Evolutionary conservation across 2,329 filamentous ascomycete genomes (phyloP).

Genomic region (Clarireedia paspali): DNA sequence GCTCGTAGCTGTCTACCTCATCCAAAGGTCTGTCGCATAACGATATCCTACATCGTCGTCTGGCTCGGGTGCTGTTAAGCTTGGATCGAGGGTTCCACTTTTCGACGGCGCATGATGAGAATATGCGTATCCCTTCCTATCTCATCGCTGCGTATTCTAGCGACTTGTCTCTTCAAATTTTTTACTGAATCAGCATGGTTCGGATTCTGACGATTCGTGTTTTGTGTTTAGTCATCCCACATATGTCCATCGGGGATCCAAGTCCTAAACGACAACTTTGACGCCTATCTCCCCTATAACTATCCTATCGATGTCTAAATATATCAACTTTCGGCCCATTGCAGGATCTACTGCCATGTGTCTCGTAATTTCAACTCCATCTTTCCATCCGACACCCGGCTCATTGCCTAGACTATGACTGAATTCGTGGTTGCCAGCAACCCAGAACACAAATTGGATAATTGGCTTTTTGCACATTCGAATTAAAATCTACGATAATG

Average conservation of each 20-base stretch:
- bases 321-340: neutral
- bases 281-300: neutral
- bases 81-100: neutral
- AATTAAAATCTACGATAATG: neutral
- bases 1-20: neutral
- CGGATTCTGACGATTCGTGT: neutral
- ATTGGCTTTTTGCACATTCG: neutral
- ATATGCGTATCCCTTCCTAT: neutral
- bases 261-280: neutral
- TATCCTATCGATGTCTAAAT: neutral
- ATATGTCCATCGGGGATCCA: too few relatives aligned
- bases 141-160: neutral
- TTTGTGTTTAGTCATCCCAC: neutral
- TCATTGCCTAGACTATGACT: too few relatives aligned
- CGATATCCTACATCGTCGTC: neutral
- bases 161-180: neutral
- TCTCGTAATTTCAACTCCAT: neutral
- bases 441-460: neutral
- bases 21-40: neutral
- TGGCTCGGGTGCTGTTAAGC: neutral
- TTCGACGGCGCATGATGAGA: slow-evolving; percentile 2
- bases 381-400: too few relatives aligned
- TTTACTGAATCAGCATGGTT: neutral
- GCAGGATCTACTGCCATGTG: neutral
- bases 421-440: slow-evolving; percentile 1